phyloP scores from a whole-genome alignment of 2,329 filamentous ascomycete genomes.

The Colletotrichum eleusines region DNA sequence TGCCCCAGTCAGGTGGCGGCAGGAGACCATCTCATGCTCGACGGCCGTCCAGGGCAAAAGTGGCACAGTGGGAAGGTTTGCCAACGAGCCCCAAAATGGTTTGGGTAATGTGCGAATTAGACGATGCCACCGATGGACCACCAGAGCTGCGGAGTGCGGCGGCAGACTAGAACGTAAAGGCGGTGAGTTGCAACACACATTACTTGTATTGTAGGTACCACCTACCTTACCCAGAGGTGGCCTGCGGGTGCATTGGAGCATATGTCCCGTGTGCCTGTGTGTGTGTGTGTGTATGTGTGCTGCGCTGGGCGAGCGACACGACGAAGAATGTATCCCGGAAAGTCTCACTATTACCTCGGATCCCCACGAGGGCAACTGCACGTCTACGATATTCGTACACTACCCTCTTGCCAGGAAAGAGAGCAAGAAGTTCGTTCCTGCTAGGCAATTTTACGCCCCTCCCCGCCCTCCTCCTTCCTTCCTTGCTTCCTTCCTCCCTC shows the following conservation, averaged over 20 bases:
- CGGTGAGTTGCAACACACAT: constrained; percentile 10
- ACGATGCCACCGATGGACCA: background rate
- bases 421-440: background rate
- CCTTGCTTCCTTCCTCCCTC: too few species aligned
- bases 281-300: background rate
- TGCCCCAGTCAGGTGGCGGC: constrained; percentile 2
- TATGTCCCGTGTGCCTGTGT: too few species aligned
- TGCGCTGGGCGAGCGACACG: background rate
- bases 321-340: background rate
- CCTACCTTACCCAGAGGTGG: background rate
- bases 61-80: background rate
- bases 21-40: background rate
- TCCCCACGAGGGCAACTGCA: background rate
- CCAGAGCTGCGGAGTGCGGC: background rate
- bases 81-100: background rate
- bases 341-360: background rate
- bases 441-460: background rate
- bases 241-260: background rate
- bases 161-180: constrained; percentile 5
- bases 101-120: background rate
- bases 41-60: background rate
- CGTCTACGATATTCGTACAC: too few species aligned
- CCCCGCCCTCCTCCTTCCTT: background rate
- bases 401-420: background rate
- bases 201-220: too few species aligned